Percentiles rank a stretch among this genome's conserved stretches.
Conservation (phyloP, 148 eudicot genomes). For the Chenopodium formosanum region DNA sequence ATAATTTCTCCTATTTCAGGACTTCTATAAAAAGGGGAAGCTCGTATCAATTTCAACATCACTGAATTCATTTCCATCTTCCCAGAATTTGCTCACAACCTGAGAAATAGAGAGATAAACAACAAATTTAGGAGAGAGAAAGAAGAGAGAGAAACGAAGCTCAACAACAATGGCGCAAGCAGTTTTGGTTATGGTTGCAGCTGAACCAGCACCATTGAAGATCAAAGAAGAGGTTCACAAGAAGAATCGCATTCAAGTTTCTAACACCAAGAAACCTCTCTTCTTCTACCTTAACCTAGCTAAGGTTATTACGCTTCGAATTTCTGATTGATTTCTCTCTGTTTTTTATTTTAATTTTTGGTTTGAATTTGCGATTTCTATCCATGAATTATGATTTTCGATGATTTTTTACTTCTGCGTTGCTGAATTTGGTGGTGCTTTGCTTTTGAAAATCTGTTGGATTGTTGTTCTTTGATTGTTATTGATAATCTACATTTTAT, state of each 20-base stretch:
- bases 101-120: background rate
- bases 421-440: too few relatives aligned
- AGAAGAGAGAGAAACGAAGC: background rate
- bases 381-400: too few relatives aligned
- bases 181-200: slow-evolving; percentile 1
- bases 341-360: too few relatives aligned
- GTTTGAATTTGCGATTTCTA: too few relatives aligned
- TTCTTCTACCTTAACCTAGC: slow-evolving; percentile 53
- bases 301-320: slow-evolving; percentile 20
- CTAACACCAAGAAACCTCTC: slow-evolving; percentile 47
- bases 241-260: slow-evolving; percentile 50
- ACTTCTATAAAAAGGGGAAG: background rate
- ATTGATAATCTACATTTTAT: too few relatives aligned
- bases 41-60: too few relatives aligned
- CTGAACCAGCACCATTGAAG: too few relatives aligned
- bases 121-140: background rate
- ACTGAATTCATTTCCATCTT: background rate
- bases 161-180: slow-evolving; percentile 22
- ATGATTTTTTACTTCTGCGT: too few relatives aligned
- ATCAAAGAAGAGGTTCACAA: slow-evolving; percentile 7
- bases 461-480: too few relatives aligned
- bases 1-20: background rate
- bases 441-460: too few relatives aligned
- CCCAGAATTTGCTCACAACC: background rate
- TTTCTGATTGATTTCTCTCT: too few relatives aligned